Base-by-base conservation (phyloP, 805 yeast species). In the Blastobotrys robertii region DNA sequence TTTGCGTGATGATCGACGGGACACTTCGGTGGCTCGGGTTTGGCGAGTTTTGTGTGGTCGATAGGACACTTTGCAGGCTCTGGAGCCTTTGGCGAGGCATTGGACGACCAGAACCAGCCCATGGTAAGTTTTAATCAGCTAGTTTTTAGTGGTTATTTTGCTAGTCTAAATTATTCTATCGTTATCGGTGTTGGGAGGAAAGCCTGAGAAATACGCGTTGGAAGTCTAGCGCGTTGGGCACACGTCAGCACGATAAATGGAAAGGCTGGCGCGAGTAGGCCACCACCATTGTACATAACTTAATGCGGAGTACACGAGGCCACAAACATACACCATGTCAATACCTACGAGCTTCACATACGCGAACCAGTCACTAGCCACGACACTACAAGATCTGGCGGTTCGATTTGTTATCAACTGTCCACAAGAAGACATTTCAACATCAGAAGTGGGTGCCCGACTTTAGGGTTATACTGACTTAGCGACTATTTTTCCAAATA, bases 21-120 rank as follows among this genome's bases (percentile, higher is more conserved):
- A 49, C 69, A 65, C 48, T 50, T 56, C 5, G 56, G 7, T 6
- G 36, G 38, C 28, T 29, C 43, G 14, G 41, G 30, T 41, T 37
- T 38, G 8, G 45, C 44, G 14, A 46, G 36, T 44, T 50, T 44
- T 37, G 51, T 52, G 46, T 69, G 73, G 44, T 65, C 65, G 2
- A 70, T 67, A 3, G 74, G 73, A 46, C 74, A 70, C 46, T 54
- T 58, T 3, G 59, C 42, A 2, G 46, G 44, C 10, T 34, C 11
- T 4, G 47, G 38, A 4, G 49, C n/a, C 2, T 46, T 22, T 10
- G 38, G 33, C n/a, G n/a, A n/a, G 4, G 30, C 41, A 12, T 11
- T 43, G 42, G 70, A 77, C 36, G 90, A 81, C 95, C 95, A 86
- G 59, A 86, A 84, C 85, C 92, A 84, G 52, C 95, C 95, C 95